Conservation (phyloP, 202 grass and related monocot species). For the Musa balbisiana region DNA sequence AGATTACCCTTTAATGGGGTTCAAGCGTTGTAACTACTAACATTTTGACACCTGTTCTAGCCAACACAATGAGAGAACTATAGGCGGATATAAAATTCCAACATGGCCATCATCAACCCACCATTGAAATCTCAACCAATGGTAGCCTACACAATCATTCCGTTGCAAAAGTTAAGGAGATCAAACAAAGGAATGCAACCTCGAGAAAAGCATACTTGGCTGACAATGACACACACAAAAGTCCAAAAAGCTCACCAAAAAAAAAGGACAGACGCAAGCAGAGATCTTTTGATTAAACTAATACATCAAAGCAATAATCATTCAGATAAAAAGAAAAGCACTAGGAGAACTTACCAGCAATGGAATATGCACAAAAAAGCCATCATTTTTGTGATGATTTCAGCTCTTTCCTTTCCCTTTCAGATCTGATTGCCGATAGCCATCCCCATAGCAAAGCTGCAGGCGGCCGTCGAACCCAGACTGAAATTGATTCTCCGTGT, state of each 20-base stretch:
- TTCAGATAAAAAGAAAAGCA: neutral
- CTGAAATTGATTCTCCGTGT: constrained; percentile 10
- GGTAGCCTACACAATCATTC: neutral
- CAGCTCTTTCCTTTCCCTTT: constrained; percentile 27
- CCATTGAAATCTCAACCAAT: neutral
- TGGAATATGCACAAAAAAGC: neutral
- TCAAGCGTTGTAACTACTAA: neutral
- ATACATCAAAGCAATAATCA: neutral
- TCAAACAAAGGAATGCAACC: constrained; percentile 1
- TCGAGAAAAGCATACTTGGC: neutral
- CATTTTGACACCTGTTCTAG: constrained; percentile 2
- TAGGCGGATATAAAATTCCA: neutral
- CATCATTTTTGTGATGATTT: neutral
- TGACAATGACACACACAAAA: neutral
- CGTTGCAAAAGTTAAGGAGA: neutral
- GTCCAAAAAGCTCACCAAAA: neutral
- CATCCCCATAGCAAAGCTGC: constrained; percentile 28
- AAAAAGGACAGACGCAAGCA: neutral
- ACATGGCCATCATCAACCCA: neutral
- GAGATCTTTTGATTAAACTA: neutral
- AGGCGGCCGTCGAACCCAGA: constrained; percentile 25
- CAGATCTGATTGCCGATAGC: constrained; percentile 19
- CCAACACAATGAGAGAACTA: neutral
- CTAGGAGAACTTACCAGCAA: neutral
- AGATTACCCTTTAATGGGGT: neutral